Evolutionary conservation across 2,329 filamentous ascomycete genomes (phyloP), one percentile per base, ranked within the genome.

Genomic region (Fusarium burgessii): DNA sequence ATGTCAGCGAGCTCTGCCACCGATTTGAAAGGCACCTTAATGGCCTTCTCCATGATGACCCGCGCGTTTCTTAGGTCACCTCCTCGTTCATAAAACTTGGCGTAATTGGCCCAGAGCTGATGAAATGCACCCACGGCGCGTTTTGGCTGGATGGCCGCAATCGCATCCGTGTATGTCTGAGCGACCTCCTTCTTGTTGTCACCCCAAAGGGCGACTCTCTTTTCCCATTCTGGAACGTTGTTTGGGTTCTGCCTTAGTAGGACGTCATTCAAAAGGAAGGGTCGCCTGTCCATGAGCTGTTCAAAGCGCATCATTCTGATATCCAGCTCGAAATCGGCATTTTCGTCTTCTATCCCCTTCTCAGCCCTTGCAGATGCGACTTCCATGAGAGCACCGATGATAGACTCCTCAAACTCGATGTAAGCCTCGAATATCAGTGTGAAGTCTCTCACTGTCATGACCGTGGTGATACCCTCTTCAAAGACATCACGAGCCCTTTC

Each of bases 391-490:
- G 91, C 91, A 17, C 93, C 92, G 71, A 98, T 97, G 73, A 98
- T 92, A 1, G 95, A 95, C 82, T 99, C 97, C 80, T 99, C 96
- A 68, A 98, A 98, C 81, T 99, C 96, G 35, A 93, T 91, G 77
- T 98, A 99, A 0, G 95, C 93, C 80, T 99, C 96, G 76, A 99
- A 99, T 47, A 98, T 92, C 59, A 98, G 89, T 2, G 95, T 97
- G 78, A 99, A 99, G 82, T 99, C 96, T 60, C 96, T 91, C 46
- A 99, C 95, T 4, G 96, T 99, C 95, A 98, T 98, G 70, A 98
- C 97, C 3, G 95, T 98, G 14, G 94, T 97, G 72, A 98, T 93
- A 46, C 93, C 97, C 81, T 98, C 95, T 81, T 99, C 96, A 73
- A 97, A 98, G 6, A 97, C 87, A 80, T 99, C 96, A 71, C 97